Evolutionary conservation across 1,139 yeast species (phyloP).

Genomic region (Komagataea norvegica): DNA sequence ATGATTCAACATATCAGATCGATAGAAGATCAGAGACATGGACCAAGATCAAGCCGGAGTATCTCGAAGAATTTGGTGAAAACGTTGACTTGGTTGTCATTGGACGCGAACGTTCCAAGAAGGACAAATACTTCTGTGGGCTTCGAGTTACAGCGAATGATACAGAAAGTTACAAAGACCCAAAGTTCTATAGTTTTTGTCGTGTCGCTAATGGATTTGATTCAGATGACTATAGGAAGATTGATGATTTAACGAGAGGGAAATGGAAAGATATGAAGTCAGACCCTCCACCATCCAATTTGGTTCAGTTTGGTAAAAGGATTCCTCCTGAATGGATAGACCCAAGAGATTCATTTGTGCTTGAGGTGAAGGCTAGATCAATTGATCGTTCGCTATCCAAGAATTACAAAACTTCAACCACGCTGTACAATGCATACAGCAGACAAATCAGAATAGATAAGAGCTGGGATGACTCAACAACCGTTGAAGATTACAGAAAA

Average conservation of each 20-base stretch:
- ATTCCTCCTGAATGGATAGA: constrained; percentile 74
- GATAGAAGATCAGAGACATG: constrained; percentile 60
- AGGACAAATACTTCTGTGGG: constrained; percentile 76
- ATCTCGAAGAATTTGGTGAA: constrained; percentile 80
- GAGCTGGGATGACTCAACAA: constrained; percentile 49
- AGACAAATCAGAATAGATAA: constrained; percentile 67
- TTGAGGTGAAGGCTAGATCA: constrained; percentile 84
- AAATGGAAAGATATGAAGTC: constrained; percentile 51
- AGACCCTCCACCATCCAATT: constrained; percentile 36
- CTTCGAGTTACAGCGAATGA: constrained; percentile 41
- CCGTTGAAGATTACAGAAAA: constrained; percentile 48
- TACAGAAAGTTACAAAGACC: constrained; percentile 18
- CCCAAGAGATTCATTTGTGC: constrained; percentile 70
- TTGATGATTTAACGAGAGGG: constrained; percentile 53
- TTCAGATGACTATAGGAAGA: constrained; percentile 51
- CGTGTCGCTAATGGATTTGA: constrained; percentile 84
- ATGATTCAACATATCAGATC: constrained; percentile 52
- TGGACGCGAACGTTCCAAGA: constrained; percentile 72
- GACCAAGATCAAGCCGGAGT: constrained; percentile 91
- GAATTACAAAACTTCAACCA: constrained; percentile 60
- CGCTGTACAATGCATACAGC: constrained; percentile 76
- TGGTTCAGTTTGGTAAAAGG: constrained; percentile 54
- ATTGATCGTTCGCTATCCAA: constrained; percentile 45
- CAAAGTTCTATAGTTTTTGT: constrained; percentile 58
- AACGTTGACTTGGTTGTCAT: constrained; percentile 74